Base-by-base conservation (phyloP, 1,284 basidiomycete species). In the Cryptococcus sp. region DNA sequence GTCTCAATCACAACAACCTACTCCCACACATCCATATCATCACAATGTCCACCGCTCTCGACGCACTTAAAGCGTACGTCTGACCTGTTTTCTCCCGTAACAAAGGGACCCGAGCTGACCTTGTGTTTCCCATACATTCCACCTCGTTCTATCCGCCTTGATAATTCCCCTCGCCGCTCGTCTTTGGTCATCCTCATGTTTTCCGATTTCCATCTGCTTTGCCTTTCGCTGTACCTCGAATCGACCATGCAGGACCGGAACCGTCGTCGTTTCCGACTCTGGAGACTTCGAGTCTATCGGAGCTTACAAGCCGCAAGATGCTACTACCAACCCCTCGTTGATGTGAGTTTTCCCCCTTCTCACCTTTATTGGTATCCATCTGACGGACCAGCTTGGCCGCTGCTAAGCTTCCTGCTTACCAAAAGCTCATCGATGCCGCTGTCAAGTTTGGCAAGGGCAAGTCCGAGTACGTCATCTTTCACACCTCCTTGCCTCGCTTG, bases 241-340 rank as follows among this genome's bases (percentile, higher is more conserved):
- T 24, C 16, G 21, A 36, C 35, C 5, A 21, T 11, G 39, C 57
- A 67, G 65, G 53, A 85, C 86, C 63, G 93, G 91, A 68, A 97
- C 92, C 69, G 82, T 87, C 70, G 90, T 95, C 75, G 91, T 94
- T 68, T 91, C 89, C 49, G 90, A 93, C 79, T 91, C 87, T 54
- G 90, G 88, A 52, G 74, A 75, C 66, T 77, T 76, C 55, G 71
- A 72, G 62, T 68, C 72, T 59, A 92, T 92, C 77, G 86, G 82
- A 75, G 84, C 80, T 58, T 95, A 92, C 83, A 91, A 93, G 78
- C 91, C 91, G 60, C 88, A 89, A 77, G 86, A 78, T 65, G 91
- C 92, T 18, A 97, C 92, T 47, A 97, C 92, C 60, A 97, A 97
- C 79, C 92, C 92, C 25, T 91, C 87, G 43, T 75, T 89, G 70